Conservation (phyloP, 2,329 filamentous ascomycete species). For the Fusarium sambucinum region DNA sequence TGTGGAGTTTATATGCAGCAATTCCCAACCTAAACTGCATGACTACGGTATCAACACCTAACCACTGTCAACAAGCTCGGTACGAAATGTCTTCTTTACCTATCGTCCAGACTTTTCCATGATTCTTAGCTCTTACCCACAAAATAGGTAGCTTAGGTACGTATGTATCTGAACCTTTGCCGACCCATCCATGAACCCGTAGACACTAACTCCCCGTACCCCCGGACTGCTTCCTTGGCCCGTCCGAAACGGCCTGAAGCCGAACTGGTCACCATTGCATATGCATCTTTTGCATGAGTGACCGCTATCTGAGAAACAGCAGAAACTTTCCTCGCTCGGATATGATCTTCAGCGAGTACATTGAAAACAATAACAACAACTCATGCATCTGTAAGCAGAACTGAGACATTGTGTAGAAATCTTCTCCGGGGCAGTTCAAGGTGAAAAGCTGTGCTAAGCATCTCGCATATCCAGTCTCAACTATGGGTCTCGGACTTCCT, state of each 20-base stretch:
- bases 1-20: constrained; percentile 12
- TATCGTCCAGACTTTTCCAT: constrained; percentile 7
- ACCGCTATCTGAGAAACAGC: constrained; percentile 24
- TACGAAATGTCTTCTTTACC: constrained; percentile 4
- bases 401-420: constrained; percentile 5
- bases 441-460: background rate
- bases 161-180: constrained; percentile 2
- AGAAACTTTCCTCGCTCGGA: constrained; percentile 5
- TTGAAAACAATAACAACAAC: constrained; percentile 11
- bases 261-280: constrained; percentile 21
- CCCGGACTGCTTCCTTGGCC: constrained; percentile 32
- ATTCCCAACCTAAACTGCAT: constrained; percentile 13
- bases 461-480: constrained; percentile 4
- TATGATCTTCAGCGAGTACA: background rate
- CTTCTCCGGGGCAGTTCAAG: background rate
- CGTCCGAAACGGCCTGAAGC: constrained; percentile 29
- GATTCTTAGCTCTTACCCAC: constrained; percentile 3
- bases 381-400: background rate
- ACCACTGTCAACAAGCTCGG: constrained; percentile 6
- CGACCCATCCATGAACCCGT: constrained; percentile 11
- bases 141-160: background rate
- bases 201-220: constrained; percentile 17
- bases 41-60: background rate
- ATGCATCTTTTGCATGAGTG: constrained; percentile 32
- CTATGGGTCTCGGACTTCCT: constrained; percentile 13